phyloP scores from a whole-genome alignment of 78 protist species.

The Parvularia atlantis region DNA sequence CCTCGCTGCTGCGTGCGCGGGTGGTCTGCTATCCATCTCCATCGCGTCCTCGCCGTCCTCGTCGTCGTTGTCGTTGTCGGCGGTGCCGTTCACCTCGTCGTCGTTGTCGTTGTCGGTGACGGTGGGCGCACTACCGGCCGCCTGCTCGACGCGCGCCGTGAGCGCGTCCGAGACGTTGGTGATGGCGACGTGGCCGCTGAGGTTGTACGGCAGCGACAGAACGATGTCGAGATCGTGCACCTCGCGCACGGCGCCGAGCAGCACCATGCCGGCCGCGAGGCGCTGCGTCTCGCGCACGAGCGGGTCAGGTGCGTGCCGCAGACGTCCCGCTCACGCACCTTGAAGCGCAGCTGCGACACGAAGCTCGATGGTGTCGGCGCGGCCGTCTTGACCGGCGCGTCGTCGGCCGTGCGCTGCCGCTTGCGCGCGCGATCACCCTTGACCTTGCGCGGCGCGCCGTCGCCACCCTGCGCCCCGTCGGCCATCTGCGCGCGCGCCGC shows the following conservation, averaged over 20 bases:
- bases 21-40: no score
- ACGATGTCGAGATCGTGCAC: background rate
- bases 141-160: no score
- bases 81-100: no score
- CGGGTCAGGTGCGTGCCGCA: background rate
- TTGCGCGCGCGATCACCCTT: background rate
- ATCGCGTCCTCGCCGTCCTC: no score
- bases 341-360: background rate
- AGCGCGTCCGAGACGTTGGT: background rate
- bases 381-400: background rate
- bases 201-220: slow-evolving; percentile 14
- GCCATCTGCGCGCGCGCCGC: no score
- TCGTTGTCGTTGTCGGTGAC: no score
- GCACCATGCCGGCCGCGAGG: slow-evolving; percentile 3
- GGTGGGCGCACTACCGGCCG: no score
- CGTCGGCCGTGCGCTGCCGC: background rate
- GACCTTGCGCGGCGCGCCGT: no score
- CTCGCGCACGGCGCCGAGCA: slow-evolving; percentile 17
- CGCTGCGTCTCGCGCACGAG: background rate
- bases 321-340: background rate
- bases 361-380: background rate
- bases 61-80: no score
- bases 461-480: no score
- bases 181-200: slow-evolving; percentile 4
- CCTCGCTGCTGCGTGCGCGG: no score